Evolutionary conservation across 768 basidiomycete species (phyloP).

Genomic region (Pilatotrama ljubarskyi): DNA sequence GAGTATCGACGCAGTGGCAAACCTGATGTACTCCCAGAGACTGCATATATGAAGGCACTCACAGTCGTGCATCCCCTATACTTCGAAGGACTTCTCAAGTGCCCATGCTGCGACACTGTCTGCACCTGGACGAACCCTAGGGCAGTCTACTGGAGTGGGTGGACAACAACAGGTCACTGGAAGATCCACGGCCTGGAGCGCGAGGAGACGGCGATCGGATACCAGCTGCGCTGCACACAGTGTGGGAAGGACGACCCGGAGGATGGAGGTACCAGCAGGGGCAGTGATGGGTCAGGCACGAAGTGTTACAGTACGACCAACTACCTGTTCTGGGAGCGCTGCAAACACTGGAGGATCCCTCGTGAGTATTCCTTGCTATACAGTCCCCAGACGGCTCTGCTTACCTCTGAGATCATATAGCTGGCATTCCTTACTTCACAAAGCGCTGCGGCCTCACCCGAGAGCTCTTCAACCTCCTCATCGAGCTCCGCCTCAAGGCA

Average conservation of each 20-base stretch:
- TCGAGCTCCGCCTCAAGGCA: slow-evolving; percentile 23
- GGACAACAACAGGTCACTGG: slow-evolving; percentile 20
- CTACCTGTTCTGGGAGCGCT: slow-evolving; percentile 20
- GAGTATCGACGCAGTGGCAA: background rate
- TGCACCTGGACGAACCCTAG: no score
- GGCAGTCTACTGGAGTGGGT: slow-evolving; percentile 21
- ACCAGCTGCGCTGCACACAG: slow-evolving; percentile 20
- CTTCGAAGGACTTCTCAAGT: slow-evolving; percentile 10
- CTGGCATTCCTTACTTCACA: slow-evolving; percentile 24
- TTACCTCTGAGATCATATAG: slow-evolving; percentile 11
- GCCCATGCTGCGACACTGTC: slow-evolving; percentile 14
- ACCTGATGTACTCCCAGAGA: slow-evolving; percentile 5
- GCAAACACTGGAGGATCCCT: slow-evolving; percentile 26
- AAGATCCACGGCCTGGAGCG: slow-evolving; percentile 22
- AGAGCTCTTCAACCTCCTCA: slow-evolving; percentile 28
- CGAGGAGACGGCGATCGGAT: slow-evolving; percentile 21
- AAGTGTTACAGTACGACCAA: slow-evolving; percentile 23
- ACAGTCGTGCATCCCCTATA: slow-evolving; percentile 28
- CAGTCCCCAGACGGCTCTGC: background rate
- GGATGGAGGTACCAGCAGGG: background rate
- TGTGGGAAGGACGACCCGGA: background rate
- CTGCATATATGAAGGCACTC: slow-evolving; percentile 25
- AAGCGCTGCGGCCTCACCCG: slow-evolving; percentile 24
- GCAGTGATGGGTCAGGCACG: slow-evolving; percentile 13
- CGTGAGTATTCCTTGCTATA: slow-evolving; percentile 13